A percentile compares a stretch with the other conserved stretches of the same genome.
Conservation (phyloP, 805 yeast genomes). For the Barnettozyma sucrosica region DNA sequence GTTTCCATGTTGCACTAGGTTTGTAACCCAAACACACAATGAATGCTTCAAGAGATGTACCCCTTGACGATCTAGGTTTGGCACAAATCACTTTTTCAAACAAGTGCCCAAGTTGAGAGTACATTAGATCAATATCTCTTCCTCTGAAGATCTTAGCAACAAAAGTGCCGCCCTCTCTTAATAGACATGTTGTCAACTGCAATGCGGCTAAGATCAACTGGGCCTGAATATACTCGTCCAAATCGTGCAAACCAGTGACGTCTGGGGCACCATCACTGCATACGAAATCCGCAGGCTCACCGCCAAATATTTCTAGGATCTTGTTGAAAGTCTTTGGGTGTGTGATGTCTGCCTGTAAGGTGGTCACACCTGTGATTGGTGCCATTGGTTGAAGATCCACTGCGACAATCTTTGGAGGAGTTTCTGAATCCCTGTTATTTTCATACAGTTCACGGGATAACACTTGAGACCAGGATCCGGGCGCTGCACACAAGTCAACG, state of each 20-base stretch:
- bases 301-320: conserved; percentile 79
- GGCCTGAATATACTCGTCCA: conserved; percentile 96
- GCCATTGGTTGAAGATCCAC: conserved; percentile 98
- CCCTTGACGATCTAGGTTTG: conserved; percentile 92
- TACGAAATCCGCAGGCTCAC: conserved; percentile 90
- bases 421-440: conserved; percentile 29
- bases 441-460: conserved; percentile 62
- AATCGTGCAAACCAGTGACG: conserved; percentile 93
- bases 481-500: conserved; percentile 97
- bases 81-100: conserved; percentile 91
- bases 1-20: conserved; percentile 83
- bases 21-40: conserved; percentile 85
- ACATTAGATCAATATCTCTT: conserved; percentile 87
- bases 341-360: conserved; percentile 94
- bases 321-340: conserved; percentile 82
- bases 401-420: conserved; percentile 71
- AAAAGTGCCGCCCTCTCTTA: conserved; percentile 86
- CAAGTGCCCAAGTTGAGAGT: conserved; percentile 83
- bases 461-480: conserved; percentile 98
- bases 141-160: conserved; percentile 97
- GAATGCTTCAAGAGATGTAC: conserved; percentile 90
- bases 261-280: conserved; percentile 99
- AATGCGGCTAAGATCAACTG: conserved; percentile 88
- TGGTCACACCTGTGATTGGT: conserved; percentile 85
- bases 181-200: conserved; percentile 82